Evolutionary conservation across 495 filamentous ascomycete species (phyloP).

Genomic region (Penicillium ucsense): DNA sequence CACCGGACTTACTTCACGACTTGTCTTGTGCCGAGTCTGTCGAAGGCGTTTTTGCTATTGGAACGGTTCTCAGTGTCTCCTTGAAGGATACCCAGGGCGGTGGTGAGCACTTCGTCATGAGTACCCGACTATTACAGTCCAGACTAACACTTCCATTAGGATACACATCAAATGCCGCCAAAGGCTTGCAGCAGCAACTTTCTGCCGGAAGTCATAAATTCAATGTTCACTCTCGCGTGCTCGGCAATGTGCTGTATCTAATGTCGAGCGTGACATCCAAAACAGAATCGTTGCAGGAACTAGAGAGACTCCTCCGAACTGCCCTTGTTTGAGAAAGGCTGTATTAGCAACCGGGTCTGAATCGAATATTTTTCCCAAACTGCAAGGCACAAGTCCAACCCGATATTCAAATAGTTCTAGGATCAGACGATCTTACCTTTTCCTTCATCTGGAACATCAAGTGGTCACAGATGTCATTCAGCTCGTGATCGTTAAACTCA

Average conservation of each 20-base stretch:
- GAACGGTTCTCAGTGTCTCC: constrained; percentile 58
- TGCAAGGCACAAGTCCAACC: not conserved
- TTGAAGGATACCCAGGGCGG: constrained; percentile 38
- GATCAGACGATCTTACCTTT: no score
- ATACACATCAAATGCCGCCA: constrained; percentile 58
- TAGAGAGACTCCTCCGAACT: constrained; percentile 35
- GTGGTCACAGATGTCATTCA: no score
- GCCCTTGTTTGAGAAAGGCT: constrained; percentile 11
- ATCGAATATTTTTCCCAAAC: not conserved
- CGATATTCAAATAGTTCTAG: no score
- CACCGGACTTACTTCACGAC: constrained; percentile 40
- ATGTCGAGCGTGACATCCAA: constrained; percentile 61
- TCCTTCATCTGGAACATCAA: no score
- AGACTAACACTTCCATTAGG: constrained; percentile 25
- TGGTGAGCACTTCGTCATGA: constrained; percentile 25
- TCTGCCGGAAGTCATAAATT: constrained; percentile 31
- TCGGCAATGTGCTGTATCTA: constrained; percentile 69
- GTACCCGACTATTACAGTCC: not conserved
- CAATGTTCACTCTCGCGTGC: constrained; percentile 60
- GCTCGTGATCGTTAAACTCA: no score
- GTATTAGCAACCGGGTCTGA: no score
- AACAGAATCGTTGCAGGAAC: constrained; percentile 34
- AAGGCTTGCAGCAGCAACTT: constrained; percentile 47
- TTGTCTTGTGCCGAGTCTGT: constrained; percentile 45
- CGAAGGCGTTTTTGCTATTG: constrained; percentile 57